phyloP scores from a whole-genome alignment of 2,329 filamentous ascomycete genomes.

The Trichophyton benhamiae region DNA sequence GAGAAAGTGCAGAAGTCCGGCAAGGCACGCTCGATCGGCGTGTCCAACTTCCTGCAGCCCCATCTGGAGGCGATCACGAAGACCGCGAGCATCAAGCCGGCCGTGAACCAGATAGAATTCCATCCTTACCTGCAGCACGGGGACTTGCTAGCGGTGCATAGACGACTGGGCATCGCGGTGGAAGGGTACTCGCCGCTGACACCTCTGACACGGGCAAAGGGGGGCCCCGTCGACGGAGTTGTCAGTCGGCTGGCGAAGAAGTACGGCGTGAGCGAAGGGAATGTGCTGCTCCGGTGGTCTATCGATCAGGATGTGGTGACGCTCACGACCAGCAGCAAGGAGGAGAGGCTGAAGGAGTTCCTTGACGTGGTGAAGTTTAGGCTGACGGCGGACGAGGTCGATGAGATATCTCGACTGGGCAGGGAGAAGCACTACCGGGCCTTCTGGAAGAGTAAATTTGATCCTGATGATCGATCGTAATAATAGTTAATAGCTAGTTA shows the following conservation, averaged over 20 bases:
- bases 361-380: constrained; percentile 45
- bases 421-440: constrained; percentile 40
- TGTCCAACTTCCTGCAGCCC: constrained; percentile 47
- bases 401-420: constrained; percentile 40
- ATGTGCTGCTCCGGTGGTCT: constrained; percentile 48
- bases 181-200: constrained; percentile 34
- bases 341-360: constrained; percentile 47
- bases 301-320: constrained; percentile 48
- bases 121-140: constrained; percentile 39
- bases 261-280: constrained; percentile 46
- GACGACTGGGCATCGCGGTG: constrained; percentile 30
- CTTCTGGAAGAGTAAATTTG: constrained; percentile 42
- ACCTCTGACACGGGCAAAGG: constrained; percentile 42
- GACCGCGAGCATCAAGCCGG: constrained; percentile 32
- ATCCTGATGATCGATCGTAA: constrained; percentile 31
- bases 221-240: constrained; percentile 44
- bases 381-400: constrained; percentile 46
- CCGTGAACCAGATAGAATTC: constrained; percentile 33
- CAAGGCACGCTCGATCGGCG: constrained; percentile 49
- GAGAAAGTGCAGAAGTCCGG: constrained; percentile 46
- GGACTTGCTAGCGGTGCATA: constrained; percentile 29
- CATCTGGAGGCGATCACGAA: constrained; percentile 43
- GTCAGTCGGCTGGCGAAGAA: constrained; percentile 44
- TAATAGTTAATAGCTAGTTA: neutral
- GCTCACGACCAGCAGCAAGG: constrained; percentile 50